These are phyloP conservation scores for Sisymbrium irio DNA, from an alignment of 345 rosid species.

Conservation along the genomic window DNA sequence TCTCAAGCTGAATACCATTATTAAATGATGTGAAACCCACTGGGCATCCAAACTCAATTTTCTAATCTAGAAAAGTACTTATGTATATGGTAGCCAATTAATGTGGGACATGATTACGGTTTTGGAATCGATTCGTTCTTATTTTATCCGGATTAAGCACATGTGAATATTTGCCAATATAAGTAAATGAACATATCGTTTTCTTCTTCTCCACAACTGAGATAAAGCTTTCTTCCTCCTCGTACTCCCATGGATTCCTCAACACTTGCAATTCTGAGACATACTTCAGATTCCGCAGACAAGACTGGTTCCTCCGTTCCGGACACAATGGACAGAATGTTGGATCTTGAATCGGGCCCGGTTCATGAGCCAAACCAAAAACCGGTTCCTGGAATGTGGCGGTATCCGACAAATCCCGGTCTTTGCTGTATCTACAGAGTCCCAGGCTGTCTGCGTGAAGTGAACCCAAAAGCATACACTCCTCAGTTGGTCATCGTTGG, in stretches of 20 bases:
- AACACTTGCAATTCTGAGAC: neutral
- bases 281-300: neutral
- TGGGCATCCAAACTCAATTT: neutral
- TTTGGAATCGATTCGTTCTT: neutral
- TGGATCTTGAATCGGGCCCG: neutral
- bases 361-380: neutral
- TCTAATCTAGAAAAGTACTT: constrained; percentile 1
- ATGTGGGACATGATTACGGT: neutral
- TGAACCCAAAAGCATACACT: constrained; percentile 2
- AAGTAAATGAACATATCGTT: neutral
- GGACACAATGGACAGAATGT: neutral
- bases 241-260: neutral
- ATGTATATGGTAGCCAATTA: neutral
- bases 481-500: constrained; percentile 4
- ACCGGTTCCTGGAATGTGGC: neutral
- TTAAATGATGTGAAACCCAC: neutral
- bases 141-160: neutral
- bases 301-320: neutral
- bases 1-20: neutral
- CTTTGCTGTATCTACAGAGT: constrained; percentile 20
- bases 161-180: neutral
- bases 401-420: neutral
- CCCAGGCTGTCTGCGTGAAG: neutral
- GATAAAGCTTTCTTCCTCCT: neutral
- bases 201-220: neutral